Evolutionary conservation across 148 eudicot genomes (phyloP).

Genomic region (Rhododendron vialii): DNA sequence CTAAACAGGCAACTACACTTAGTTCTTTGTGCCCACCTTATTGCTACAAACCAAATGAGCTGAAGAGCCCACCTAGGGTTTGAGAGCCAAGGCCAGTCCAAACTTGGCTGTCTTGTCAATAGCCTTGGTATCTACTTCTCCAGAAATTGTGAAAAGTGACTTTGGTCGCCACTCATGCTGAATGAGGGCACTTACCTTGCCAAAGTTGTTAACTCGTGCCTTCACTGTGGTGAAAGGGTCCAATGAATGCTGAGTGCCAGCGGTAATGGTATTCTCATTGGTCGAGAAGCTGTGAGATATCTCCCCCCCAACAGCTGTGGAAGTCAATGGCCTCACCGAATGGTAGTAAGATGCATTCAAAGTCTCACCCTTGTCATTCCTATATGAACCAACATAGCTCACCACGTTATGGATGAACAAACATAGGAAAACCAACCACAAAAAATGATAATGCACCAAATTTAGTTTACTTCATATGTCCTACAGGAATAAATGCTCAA

Average conservation of each 20-base stretch:
- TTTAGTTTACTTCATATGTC: not conserved
- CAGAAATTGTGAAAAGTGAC: conserved; percentile 64
- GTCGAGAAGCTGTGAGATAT: conserved; percentile 66
- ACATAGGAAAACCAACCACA: not conserved
- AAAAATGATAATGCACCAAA: not conserved
- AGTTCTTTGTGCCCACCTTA: not conserved
- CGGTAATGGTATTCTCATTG: conserved; percentile 66
- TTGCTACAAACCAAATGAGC: not conserved
- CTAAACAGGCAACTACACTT: conserved; percentile 3
- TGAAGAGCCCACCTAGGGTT: conserved; percentile 41
- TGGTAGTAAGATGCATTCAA: conserved; percentile 65
- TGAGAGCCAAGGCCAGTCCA: conserved; percentile 73
- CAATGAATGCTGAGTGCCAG: conserved; percentile 61
- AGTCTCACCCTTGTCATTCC: conserved; percentile 79
- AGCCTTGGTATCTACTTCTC: conserved; percentile 71
- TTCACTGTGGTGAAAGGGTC: conserved; percentile 69
- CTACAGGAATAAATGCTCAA: not conserved
- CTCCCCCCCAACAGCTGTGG: conserved; percentile 65
- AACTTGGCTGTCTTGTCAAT: conserved; percentile 72
- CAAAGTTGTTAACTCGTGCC: conserved; percentile 69
- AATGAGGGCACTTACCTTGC: conserved; percentile 64
- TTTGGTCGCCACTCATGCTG: conserved; percentile 84
- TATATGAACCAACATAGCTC: conserved; percentile 17
- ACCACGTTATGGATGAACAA: not conserved
- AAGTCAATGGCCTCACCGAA: conserved; percentile 46